A percentile compares a stretch with the other conserved stretches of the same genome.
These are phyloP conservation scores for Emiliania huxleyi DNA, from an alignment of 78 protist genomes.

Conservation along the genomic window DNA sequence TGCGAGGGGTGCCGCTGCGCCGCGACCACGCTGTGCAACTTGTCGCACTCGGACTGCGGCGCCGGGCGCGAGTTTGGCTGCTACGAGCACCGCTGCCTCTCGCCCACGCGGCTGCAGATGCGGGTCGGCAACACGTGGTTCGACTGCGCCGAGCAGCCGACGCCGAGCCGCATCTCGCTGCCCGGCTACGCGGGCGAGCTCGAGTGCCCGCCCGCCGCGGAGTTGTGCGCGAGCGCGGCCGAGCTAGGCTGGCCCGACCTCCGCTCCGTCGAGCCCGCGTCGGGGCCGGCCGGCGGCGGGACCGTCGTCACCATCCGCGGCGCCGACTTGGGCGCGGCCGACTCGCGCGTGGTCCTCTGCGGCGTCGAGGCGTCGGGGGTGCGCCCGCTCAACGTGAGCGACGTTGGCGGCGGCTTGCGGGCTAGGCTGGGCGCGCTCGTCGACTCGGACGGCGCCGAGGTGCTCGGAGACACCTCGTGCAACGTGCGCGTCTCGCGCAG, in stretches of 20 bases:
- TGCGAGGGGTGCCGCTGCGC: background rate
- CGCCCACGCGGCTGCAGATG: background rate
- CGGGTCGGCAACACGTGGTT: background rate
- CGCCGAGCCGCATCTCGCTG: background rate
- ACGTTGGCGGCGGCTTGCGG: background rate
- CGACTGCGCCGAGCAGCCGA: background rate
- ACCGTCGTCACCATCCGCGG: background rate
- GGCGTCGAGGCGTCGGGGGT: background rate
- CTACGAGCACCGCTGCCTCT: background rate
- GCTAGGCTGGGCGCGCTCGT: background rate
- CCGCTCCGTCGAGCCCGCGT: background rate
- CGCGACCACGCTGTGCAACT: background rate
- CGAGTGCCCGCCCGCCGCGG: background rate
- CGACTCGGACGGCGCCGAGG: background rate
- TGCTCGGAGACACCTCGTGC: background rate
- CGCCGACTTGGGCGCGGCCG: background rate
- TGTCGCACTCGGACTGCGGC: background rate
- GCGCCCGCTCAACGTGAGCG: background rate
- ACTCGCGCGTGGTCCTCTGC: background rate
- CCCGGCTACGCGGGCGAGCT: background rate
- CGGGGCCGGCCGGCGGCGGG: background rate
- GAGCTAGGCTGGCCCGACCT: background rate
- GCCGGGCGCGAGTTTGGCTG: background rate
- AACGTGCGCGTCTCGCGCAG: background rate
- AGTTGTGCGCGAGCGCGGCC: background rate